Conservation (phyloP, 2,329 filamentous ascomycete genomes). For the Leptographium radiaticola region DNA sequence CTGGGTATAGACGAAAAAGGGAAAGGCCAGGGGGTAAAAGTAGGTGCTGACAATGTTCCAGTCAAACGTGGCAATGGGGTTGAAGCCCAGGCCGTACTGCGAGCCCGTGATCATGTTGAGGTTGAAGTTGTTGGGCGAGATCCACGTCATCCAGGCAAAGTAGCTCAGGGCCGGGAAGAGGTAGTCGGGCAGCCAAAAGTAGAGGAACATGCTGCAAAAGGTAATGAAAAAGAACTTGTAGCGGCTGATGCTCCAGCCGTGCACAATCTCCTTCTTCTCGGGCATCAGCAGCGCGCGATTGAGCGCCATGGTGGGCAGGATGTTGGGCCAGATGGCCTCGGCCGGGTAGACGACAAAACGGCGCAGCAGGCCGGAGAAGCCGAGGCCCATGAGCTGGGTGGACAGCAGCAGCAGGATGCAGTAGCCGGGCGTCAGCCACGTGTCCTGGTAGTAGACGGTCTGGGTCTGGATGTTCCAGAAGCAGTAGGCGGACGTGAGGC, state of each 20-base stretch:
- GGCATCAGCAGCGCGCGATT: constrained; percentile 32
- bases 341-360: constrained; percentile 38
- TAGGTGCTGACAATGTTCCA: constrained; percentile 21
- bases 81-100: constrained; percentile 21
- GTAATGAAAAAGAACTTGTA: constrained; percentile 31
- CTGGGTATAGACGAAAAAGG: constrained; percentile 48
- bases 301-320: constrained; percentile 32
- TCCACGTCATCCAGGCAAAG: constrained; percentile 43
- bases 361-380: constrained; percentile 34
- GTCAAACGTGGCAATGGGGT: constrained; percentile 26
- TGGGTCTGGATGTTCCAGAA: constrained; percentile 38
- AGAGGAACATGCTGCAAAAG: constrained; percentile 34
- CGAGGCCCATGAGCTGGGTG: constrained; percentile 43
- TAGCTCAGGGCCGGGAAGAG: constrained; percentile 30
- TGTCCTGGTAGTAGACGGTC: constrained; percentile 11
- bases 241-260: constrained; percentile 28
- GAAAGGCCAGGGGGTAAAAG: constrained; percentile 23
- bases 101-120: constrained; percentile 20
- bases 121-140: constrained; percentile 26
- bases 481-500: constrained; percentile 33
- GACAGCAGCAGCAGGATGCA: constrained; percentile 36
- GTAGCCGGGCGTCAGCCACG: constrained; percentile 32
- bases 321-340: constrained; percentile 37
- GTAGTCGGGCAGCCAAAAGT: constrained; percentile 37
- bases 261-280: constrained; percentile 20